Evolutionary conservation across 78 protist genomes (phyloP).

Genomic region (slime mould (Dictyostelium discoideum)): dicty_2.7 NC_007090.3:4781001-4781500

Average conservation of each 20-base stretch:
- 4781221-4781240: neutral
- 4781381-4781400: neutral
- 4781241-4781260: neutral
- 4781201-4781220: neutral
- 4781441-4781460: neutral
- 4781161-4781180: too few species aligned
- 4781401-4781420: neutral
- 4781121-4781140: neutral
- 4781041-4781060: too few species aligned
- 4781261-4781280: neutral
- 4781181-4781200: neutral
- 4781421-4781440: neutral
- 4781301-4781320: neutral
- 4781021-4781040: too few species aligned
- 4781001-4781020: too few species aligned
- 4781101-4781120: neutral
- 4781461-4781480: neutral
- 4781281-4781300: neutral
- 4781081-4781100: neutral
- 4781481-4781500: neutral
- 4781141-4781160: neutral
- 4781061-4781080: too few species aligned
- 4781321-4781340: neutral
- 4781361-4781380: neutral
- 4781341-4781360: neutral